These are phyloP conservation scores for Hyaloscypha finlandica DNA, from an alignment of 495 filamentous ascomycete genomes.

Conservation along the genomic window DNA sequence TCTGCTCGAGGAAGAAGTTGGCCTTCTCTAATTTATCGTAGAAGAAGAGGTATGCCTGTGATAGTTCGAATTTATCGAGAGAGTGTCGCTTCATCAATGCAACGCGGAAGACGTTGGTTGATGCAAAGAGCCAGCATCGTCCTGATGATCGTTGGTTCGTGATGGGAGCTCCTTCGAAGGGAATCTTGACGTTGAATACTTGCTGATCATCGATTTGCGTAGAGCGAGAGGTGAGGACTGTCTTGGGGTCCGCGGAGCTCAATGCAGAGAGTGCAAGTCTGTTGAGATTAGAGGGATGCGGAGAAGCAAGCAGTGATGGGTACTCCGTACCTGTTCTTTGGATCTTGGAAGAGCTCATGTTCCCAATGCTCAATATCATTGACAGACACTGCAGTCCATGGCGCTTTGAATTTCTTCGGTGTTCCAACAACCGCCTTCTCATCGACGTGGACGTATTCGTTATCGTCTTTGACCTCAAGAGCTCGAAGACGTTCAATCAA, in stretches of 20 bases:
- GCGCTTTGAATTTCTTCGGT: constrained; percentile 26
- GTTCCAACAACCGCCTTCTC: constrained; percentile 27
- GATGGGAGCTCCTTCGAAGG: constrained; percentile 78
- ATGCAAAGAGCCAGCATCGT: constrained; percentile 87
- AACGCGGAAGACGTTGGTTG: constrained; percentile 84
- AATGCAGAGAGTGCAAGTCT: constrained; percentile 71
- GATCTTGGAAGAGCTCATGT: constrained; percentile 59
- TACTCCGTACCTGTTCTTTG: constrained; percentile 66
- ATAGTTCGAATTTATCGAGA: constrained; percentile 77
- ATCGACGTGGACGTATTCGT: constrained; percentile 52
- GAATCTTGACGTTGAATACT: constrained; percentile 79
- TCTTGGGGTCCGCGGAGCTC: constrained; percentile 53
- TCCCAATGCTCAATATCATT: constrained; percentile 55
- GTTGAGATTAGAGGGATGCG: constrained; percentile 1
- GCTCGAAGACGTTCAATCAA: constrained; percentile 44
- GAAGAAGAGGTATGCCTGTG: constrained; percentile 88
- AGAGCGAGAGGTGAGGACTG: constrained; percentile 56
- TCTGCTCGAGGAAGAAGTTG: constrained; percentile 83
- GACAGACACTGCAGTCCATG: constrained; percentile 44
- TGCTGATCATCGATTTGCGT: constrained; percentile 66
- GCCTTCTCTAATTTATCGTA: constrained; percentile 94
- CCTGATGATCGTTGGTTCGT: constrained; percentile 81
- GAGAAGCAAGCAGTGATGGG: constrained; percentile 5
- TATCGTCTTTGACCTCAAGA: constrained; percentile 40
- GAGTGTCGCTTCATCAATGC: constrained; percentile 79